A percentile compares a stretch with the other conserved stretches of the same genome.
Evolutionary conservation across 495 filamentous ascomycete species (phyloP).

Genomic region (Umbilicaria muhlenbergii): DNA sequence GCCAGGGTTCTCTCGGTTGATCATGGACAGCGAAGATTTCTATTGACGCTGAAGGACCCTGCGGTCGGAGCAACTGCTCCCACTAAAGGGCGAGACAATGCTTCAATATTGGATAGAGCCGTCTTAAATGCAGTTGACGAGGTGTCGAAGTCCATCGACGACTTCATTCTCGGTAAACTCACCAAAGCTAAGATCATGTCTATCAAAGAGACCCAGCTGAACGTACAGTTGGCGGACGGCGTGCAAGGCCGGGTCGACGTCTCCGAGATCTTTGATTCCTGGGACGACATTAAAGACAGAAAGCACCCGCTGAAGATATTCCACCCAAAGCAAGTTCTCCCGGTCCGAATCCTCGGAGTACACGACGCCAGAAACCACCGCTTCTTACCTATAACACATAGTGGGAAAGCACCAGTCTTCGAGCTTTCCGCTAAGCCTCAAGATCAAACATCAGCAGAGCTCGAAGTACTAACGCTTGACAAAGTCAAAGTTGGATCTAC

Average conservation of each 20-base stretch:
- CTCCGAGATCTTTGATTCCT: conserved; percentile 74
- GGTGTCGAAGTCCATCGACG: conserved; percentile 43
- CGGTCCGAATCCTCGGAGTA: conserved; percentile 66
- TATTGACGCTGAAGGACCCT: conserved; percentile 40
- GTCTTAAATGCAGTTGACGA: conserved; percentile 57
- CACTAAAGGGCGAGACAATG: conserved; percentile 16
- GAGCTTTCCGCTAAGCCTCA: conserved; percentile 78
- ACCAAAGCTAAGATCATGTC: conserved; percentile 67
- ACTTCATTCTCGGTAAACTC: conserved; percentile 57
- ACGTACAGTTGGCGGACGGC: conserved; percentile 78
- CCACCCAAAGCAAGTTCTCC: conserved; percentile 49
- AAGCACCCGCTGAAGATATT: conserved; percentile 65
- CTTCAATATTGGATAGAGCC: conserved; percentile 20
- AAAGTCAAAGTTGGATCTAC: conserved; percentile 53
- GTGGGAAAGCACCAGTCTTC: conserved; percentile 62
- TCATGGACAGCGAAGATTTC: conserved; percentile 35
- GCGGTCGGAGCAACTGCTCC: conserved; percentile 18
- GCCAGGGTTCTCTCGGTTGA: conserved; percentile 59
- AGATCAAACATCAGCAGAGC: conserved; percentile 37
- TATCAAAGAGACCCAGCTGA: conserved; percentile 78
- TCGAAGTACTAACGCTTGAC: conserved; percentile 51
- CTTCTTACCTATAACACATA: conserved; percentile 82
- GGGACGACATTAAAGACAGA: conserved; percentile 68
- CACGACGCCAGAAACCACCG: conserved; percentile 83
- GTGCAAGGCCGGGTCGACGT: conserved; percentile 82